A percentile compares a stretch with the other conserved stretches of the same genome.
Evolutionary conservation across 495 filamentous ascomycete genomes (phyloP).

Genomic region (Penicillium lagena): DNA sequence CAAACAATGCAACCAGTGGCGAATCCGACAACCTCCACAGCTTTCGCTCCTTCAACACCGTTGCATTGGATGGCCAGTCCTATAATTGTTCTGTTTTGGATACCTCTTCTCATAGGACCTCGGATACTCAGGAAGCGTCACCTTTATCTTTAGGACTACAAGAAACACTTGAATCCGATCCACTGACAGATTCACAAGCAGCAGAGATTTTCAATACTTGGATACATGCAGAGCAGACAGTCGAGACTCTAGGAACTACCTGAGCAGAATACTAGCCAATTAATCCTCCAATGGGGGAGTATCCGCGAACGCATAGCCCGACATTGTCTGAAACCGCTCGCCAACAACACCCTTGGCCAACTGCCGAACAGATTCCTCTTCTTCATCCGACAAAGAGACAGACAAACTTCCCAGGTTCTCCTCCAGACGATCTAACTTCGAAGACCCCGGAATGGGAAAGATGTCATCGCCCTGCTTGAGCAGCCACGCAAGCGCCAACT

Average conservation of each 20-base stretch:
- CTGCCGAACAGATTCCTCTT: slow-evolving; percentile 9
- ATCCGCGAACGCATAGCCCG: slow-evolving; percentile 17
- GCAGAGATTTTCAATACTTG: neutral
- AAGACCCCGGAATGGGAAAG: slow-evolving; percentile 57
- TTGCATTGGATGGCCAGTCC: too few species aligned
- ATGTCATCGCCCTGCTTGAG: slow-evolving; percentile 54
- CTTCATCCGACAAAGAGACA: slow-evolving; percentile 6
- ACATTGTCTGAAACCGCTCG: slow-evolving; percentile 13
- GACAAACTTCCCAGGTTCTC: slow-evolving; percentile 39
- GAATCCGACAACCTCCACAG: too few species aligned
- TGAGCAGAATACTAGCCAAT: neutral
- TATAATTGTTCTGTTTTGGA: too few species aligned
- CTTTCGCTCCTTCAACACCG: too few species aligned
- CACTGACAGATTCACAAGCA: too few species aligned
- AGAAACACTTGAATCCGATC: too few species aligned
- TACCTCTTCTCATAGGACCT: too few species aligned
- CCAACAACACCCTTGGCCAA: slow-evolving; percentile 5
- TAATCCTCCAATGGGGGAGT: slow-evolving; percentile 12
- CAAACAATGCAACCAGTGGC: too few species aligned
- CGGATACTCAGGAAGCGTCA: too few species aligned
- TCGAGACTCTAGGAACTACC: too few species aligned
- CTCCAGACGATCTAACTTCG: slow-evolving; percentile 46
- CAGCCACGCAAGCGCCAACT: slow-evolving; percentile 54
- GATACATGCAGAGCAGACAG: neutral
- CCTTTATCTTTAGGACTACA: too few species aligned